phyloP scores from a whole-genome alignment of 2,329 filamentous ascomycete genomes.

The Hysterium pulicare region DNA sequence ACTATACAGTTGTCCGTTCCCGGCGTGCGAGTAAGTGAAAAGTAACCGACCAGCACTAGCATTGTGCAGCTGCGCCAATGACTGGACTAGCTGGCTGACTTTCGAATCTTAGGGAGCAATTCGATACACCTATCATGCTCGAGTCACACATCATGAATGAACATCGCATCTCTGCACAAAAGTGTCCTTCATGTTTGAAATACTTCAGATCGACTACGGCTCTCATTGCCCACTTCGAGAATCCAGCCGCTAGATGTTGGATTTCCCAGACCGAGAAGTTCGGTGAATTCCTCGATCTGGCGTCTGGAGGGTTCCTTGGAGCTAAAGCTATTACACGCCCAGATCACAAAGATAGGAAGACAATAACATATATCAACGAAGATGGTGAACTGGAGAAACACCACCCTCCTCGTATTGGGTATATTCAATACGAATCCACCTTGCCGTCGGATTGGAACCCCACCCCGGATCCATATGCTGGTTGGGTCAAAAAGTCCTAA shows the following conservation, averaged over 20 bases:
- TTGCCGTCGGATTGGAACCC: conserved; percentile 32
- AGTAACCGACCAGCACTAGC: no score
- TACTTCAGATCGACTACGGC: conserved; percentile 36
- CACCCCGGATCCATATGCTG: no score
- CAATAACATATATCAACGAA: conserved; percentile 15
- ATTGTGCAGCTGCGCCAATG: no score
- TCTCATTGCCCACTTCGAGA: conserved; percentile 42
- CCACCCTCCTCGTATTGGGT: conserved; percentile 21
- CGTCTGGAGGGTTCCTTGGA: conserved; percentile 42
- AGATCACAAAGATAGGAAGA: conserved; percentile 19
- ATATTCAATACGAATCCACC: conserved; percentile 29
- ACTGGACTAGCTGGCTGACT: no score
- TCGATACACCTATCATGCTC: conserved; percentile 26
- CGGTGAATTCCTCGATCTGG: conserved; percentile 33
- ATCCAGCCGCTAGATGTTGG: conserved; percentile 23
- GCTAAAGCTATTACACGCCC: conserved; percentile 29
- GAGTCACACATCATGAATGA: conserved; percentile 33
- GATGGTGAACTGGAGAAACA: conserved; percentile 23
- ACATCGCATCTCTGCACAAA: conserved; percentile 34
- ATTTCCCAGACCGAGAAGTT: conserved; percentile 37
- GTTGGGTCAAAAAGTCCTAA: no score
- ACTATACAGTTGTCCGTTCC: conserved; percentile 55
- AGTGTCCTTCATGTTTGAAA: conserved; percentile 41
- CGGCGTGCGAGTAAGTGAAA: conserved; percentile 51
- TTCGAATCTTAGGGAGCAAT: no score